Percentiles rank a stretch among this genome's conserved stretches.
phyloP scores from a whole-genome alignment of 208 protist genomes.

The Wallacemonas rigidus region DNA sequence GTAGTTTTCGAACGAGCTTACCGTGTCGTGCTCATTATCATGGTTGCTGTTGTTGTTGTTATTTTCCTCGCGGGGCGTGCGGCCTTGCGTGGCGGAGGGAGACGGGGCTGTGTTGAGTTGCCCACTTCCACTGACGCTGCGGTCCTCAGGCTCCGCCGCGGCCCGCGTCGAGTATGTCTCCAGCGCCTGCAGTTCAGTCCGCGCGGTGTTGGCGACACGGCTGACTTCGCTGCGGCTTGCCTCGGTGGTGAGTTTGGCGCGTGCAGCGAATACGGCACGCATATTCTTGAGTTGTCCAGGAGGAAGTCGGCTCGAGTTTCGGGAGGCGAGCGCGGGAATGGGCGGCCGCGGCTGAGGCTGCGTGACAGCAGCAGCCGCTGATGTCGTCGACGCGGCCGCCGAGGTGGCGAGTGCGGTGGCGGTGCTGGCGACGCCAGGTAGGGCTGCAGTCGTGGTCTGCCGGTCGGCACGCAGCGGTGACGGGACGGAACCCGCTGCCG shows the following conservation, averaged over 20 bases:
- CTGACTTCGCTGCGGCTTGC: constrained; percentile 62
- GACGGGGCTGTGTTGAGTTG: too few species aligned
- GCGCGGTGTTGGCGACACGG: constrained; percentile 53
- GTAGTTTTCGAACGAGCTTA: neutral
- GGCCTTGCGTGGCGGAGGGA: too few species aligned
- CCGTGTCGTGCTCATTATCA: neutral
- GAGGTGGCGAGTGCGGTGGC: neutral
- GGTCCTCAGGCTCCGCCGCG: neutral
- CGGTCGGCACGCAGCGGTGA: too few species aligned
- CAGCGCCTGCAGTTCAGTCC: constrained; percentile 74
- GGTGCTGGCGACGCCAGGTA: neutral
- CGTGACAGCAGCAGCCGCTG: constrained; percentile 3
- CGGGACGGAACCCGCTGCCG: too few species aligned
- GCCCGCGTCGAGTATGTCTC: constrained; percentile 39
- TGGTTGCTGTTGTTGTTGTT: neutral
- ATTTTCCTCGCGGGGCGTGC: too few species aligned
- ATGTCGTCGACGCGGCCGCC: neutral
- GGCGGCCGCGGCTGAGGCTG: constrained; percentile 46
- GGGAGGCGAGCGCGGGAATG: constrained; percentile 52
- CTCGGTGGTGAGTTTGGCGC: constrained; percentile 58
- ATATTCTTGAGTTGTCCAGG: constrained; percentile 52
- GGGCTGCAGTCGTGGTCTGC: too few species aligned
- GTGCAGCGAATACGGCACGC: constrained; percentile 63
- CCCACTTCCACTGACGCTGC: neutral
- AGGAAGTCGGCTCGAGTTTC: constrained; percentile 34